Evolutionary conservation across 805 yeast genomes (phyloP).

Genomic region (Candida khao-thaluensis): DNA sequence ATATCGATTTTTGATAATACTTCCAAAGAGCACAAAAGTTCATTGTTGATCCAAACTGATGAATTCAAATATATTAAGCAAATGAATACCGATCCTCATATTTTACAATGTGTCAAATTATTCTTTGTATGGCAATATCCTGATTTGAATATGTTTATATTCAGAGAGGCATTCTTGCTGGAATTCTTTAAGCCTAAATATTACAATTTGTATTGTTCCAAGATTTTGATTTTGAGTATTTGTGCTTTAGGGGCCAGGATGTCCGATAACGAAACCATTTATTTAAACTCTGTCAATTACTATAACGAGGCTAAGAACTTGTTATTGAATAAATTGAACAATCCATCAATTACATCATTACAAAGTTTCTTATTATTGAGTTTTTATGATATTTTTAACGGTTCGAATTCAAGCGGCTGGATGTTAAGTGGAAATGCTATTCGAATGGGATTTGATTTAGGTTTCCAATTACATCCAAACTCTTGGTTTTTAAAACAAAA

Average conservation of each 20-base stretch:
- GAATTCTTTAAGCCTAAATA: slow-evolving; percentile 60
- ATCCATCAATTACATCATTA: slow-evolving; percentile 52
- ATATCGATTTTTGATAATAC: slow-evolving; percentile 43
- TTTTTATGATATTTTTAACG: slow-evolving; percentile 60
- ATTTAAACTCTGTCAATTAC: slow-evolving; percentile 40
- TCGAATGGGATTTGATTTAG: slow-evolving; percentile 64
- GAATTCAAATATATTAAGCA: slow-evolving; percentile 20
- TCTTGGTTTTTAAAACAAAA: slow-evolving; percentile 52
- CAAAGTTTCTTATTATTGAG: slow-evolving; percentile 61
- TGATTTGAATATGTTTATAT: slow-evolving; percentile 60
- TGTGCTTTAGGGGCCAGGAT: slow-evolving; percentile 60
- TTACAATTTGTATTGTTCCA: slow-evolving; percentile 53
- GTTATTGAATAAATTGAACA: slow-evolving; percentile 41
- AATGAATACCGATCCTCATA: slow-evolving; percentile 35
- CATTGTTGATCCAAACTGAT: slow-evolving; percentile 12
- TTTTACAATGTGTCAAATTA: slow-evolving; percentile 38
- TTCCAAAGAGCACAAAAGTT: slow-evolving; percentile 19
- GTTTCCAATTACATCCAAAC: slow-evolving; percentile 60
- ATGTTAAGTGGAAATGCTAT: slow-evolving; percentile 61
- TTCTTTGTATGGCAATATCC: slow-evolving; percentile 68
- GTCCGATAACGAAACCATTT: slow-evolving; percentile 43
- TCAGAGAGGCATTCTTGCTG: slow-evolving; percentile 58
- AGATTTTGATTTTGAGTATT: slow-evolving; percentile 51
- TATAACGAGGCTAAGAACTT: slow-evolving; percentile 47
- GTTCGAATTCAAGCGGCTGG: slow-evolving; percentile 60